Base-by-base conservation (phyloP, 1,284 basidiomycete species). In the Naganishia albida region DNA sequence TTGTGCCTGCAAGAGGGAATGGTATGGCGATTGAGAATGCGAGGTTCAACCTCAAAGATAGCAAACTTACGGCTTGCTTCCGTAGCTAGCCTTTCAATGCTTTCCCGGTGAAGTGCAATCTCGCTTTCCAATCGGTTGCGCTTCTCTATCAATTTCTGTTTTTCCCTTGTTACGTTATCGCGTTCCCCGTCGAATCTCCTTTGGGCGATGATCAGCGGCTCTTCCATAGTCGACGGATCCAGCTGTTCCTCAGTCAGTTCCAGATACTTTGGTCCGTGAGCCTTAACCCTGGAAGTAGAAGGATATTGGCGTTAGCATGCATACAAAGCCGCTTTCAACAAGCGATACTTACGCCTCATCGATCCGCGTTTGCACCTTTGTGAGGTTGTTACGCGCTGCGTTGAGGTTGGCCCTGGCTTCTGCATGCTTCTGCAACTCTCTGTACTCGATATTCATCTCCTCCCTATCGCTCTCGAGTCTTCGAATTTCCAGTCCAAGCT, bases 371-470 rank as follows among this genome's bases (percentile, higher is more conserved):
- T 80, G 80, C 79, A 89, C 92, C 63, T 81, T 83, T 72, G 83
- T 84, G 39, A 87, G 75, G 69, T 93, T 90, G 0, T 81, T 81
- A 66, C 86, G 82, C 74, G 92, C 91, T 68, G 96, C 76, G 44
- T 88, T 85, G 51, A 98, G 78, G 71, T 87, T 88, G 1, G 93
- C 93, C 43, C 94, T 83, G 0, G 86, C 82, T 68, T 94, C 90
- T 0, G 91, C 88, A 74, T 97, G 92, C 43, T 86, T 75, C 72
- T 88, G 93, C 66, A 97, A 78, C 0, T 82, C 79, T 39, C 85
- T 84, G 52, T 95, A 81, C 71, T 98, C 93, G 0, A 78, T 71
- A 65, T 87, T 91, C 63, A 93, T 78, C 26, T 80, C 78, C 38
- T 95, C 92, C 28, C 89, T 83, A 56, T 82, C 82, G 30, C 86